A percentile compares a stretch with the other conserved stretches of the same genome.
Conservation (phyloP, 257 asterid genomes). For the Rhazya stricta region DNA sequence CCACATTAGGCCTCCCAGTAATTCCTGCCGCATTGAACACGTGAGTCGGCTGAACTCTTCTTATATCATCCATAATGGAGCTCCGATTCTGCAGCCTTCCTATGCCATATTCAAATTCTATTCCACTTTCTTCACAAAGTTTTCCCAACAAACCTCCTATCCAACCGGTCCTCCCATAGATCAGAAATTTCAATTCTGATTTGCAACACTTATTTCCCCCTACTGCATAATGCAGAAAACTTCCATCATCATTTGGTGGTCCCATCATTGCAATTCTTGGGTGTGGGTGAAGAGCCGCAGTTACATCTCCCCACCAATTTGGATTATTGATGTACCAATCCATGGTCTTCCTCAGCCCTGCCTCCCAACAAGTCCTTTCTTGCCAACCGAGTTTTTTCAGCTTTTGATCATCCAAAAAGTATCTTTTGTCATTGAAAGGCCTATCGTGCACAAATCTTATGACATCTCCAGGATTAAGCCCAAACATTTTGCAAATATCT, state of each 20-base stretch:
- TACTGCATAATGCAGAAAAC: slow-evolving; percentile 36
- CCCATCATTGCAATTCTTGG: slow-evolving; percentile 85
- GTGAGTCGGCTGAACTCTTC: slow-evolving; percentile 65
- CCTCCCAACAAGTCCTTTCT: slow-evolving; percentile 69
- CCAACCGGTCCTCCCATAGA: slow-evolving; percentile 82
- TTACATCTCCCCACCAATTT: slow-evolving; percentile 88
- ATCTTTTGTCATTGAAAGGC: slow-evolving; percentile 83
- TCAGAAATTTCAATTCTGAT: slow-evolving; percentile 58
- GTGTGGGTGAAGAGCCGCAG: slow-evolving; percentile 87
- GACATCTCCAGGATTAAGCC: slow-evolving; percentile 54
- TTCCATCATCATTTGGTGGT: slow-evolving; percentile 59
- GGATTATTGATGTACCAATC: slow-evolving; percentile 76
- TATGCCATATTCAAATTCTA: slow-evolving; percentile 64
- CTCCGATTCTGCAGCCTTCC: slow-evolving; percentile 69
- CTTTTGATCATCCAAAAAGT: slow-evolving; percentile 81
- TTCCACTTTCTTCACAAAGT: slow-evolving; percentile 71
- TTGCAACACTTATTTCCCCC: slow-evolving; percentile 34
- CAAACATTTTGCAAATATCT: slow-evolving; percentile 61
- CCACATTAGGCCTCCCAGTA: slow-evolving; percentile 91
- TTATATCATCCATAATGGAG: slow-evolving; percentile 47
- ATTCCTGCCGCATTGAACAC: slow-evolving; percentile 86
- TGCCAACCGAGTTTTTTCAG: slow-evolving; percentile 70
- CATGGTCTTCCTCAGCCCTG: slow-evolving; percentile 67
- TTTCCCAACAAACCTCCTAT: slow-evolving; percentile 85
- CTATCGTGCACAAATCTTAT: slow-evolving; percentile 71